These are phyloP conservation scores for Amaranthus hypochondriacus DNA, from an alignment of 148 eudicot genomes.

Conservation along the genomic window DNA sequence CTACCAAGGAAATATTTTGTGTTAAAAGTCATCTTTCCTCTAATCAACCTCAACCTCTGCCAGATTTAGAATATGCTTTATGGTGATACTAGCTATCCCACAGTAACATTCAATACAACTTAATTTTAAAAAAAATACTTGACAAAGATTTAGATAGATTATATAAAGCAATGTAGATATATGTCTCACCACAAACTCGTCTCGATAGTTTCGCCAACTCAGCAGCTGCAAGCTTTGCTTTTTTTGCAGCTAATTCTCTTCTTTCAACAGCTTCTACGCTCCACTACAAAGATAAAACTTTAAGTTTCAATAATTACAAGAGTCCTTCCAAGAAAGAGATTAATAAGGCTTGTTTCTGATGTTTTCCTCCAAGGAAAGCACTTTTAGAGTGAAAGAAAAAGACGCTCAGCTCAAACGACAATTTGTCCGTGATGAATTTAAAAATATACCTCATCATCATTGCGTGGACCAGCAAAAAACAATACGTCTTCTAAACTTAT, in stretches of 20 bases:
- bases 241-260: constrained; percentile 89
- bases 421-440: neutral
- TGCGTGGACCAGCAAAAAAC: constrained; percentile 73
- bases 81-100: neutral
- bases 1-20: neutral
- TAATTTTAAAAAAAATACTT: neutral
- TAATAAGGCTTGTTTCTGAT: neutral
- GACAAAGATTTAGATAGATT: neutral
- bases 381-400: neutral
- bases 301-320: neutral
- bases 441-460: constrained; percentile 69
- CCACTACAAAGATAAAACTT: constrained; percentile 50
- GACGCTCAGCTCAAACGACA: neutral
- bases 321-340: neutral
- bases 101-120: neutral
- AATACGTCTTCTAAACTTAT: constrained; percentile 78
- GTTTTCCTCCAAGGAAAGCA: neutral
- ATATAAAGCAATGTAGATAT: neutral
- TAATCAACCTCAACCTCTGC: neutral
- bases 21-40: neutral
- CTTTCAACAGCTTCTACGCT: constrained; percentile 67
- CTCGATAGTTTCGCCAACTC: constrained; percentile 94
- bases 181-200: constrained; percentile 80
- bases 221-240: constrained; percentile 95
- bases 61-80: neutral